phyloP scores from a whole-genome alignment of 768 basidiomycete species.

The Kockovaella imperatae region DNA sequence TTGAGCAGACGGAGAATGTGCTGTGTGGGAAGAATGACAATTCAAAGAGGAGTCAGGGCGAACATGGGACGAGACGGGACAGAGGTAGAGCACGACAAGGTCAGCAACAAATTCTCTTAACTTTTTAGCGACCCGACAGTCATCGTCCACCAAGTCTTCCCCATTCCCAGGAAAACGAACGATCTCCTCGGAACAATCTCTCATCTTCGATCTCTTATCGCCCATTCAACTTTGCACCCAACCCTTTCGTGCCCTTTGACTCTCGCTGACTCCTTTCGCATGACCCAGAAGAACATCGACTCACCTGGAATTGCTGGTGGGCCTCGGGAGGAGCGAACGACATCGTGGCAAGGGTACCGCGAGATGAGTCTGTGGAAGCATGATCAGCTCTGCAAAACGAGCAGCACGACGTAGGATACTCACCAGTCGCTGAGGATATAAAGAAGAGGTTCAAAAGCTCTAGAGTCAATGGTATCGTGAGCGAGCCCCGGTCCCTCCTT shows the following conservation, averaged over 20 bases:
- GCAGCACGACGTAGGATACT: too few species aligned
- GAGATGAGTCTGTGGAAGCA: constrained; percentile 6
- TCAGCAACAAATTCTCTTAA: neutral
- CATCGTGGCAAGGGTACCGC: constrained; percentile 67
- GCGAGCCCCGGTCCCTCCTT: too few species aligned
- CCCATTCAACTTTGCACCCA: neutral
- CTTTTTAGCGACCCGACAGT: neutral
- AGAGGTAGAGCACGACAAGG: too few species aligned
- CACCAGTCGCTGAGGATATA: too few species aligned
- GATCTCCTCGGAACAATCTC: neutral
- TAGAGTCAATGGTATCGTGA: too few species aligned
- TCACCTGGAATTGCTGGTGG: constrained; percentile 89
- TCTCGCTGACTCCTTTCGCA: neutral
- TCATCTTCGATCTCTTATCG: neutral
- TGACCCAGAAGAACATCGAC: constrained; percentile 13
- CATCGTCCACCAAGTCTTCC: neutral
- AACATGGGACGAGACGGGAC: constrained; percentile 2
- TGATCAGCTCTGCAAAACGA: constrained; percentile 3
- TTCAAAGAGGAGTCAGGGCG: neutral
- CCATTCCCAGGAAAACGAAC: too few species aligned
- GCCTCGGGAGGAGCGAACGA: constrained; percentile 94
- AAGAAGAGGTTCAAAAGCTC: too few species aligned
- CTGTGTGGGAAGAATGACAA: constrained; percentile 49
- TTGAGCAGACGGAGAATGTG: constrained; percentile 96
- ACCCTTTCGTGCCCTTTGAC: neutral